phyloP scores from a whole-genome alignment of 257 asterid genomes.

The Solanum acaule region DNA sequence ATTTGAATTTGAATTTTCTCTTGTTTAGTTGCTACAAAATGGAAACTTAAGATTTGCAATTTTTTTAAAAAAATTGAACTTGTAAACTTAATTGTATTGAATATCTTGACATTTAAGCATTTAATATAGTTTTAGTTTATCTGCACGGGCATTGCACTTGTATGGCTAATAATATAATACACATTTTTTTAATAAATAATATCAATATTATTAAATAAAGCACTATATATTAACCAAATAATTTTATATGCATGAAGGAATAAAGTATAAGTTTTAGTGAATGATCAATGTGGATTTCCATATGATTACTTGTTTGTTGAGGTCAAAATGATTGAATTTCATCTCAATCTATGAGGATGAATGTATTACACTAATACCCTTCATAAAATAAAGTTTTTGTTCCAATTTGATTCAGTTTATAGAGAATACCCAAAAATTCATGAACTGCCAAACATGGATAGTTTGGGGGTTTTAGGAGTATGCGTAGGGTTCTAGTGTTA shows the following conservation, averaged over 20 bases:
- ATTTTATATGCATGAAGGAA: not conserved
- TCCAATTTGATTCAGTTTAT: not conserved
- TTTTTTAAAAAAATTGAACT: not conserved
- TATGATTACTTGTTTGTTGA: no score
- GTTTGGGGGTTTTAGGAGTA: not conserved
- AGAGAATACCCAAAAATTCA: not conserved
- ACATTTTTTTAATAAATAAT: not conserved
- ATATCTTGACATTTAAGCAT: no score
- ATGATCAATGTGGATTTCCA: not conserved
- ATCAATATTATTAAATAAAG: not conserved
- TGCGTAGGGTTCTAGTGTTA: not conserved
- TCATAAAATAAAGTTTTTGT: no score
- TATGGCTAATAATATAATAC: not conserved
- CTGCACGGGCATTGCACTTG: not conserved
- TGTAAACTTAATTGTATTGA: not conserved
- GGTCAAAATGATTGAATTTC: not conserved
- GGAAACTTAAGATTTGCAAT: not conserved
- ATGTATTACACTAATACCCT: not conserved
- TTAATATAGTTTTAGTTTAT: not conserved
- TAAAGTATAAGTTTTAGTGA: not conserved
- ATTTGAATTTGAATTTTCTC: not conserved
- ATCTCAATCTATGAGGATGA: not conserved
- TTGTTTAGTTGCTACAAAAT: not conserved
- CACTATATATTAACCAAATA: no score
- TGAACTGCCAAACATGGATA: not conserved